Evolutionary conservation across 208 protist genomes (phyloP), one percentile per base, ranked within the genome.

Genomic region (Trypanosoma caninum): DNA sequence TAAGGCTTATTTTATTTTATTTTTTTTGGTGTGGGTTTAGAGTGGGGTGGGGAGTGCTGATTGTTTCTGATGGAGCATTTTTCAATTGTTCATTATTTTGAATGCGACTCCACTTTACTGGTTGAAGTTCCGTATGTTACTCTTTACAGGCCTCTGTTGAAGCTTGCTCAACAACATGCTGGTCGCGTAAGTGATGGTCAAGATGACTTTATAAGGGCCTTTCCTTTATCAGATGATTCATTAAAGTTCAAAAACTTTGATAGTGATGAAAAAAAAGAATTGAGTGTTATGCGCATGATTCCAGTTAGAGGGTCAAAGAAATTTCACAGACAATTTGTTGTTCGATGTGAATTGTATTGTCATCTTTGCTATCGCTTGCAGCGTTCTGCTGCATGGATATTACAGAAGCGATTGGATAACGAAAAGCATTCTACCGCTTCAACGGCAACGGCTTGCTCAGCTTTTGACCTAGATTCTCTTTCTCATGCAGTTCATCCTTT

Each of bases 401-500:
- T 72, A n/a, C 16, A 46, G 38, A 65, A 28, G 25, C 16, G 3
- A 31, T 7, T 34, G 1, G 6, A 3, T 25, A 22, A 69, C 14
- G 9, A 38, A 14, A 48, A 14, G n/a, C 5, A 27, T 22, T 30
- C 1, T 28, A 30, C 0, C 20, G n/a, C 8, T 34, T 23, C 22
- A 28, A 33, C 23, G 3, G 13, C 2, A 6, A n/a, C 41, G 30
- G 37, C 28, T 40, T 41, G 33, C 37, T 28, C 22, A 4, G 47
- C 50, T 20, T 65, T 33, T 35, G 65, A 72, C 33, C 50, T 72
- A n/a, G 65, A 72, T 60, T 48, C 25, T 28, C 65, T 72, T 27
- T 59, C 56, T 30, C 55, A 54, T 55, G 8, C 54, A 31, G 40
- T 62, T 31, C 34, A 80, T 18, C 84, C 80, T 23, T 8, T 84